Evolutionary conservation across 495 filamentous ascomycete genomes (phyloP).

Genomic region (Penicillium paxilli): DNA sequence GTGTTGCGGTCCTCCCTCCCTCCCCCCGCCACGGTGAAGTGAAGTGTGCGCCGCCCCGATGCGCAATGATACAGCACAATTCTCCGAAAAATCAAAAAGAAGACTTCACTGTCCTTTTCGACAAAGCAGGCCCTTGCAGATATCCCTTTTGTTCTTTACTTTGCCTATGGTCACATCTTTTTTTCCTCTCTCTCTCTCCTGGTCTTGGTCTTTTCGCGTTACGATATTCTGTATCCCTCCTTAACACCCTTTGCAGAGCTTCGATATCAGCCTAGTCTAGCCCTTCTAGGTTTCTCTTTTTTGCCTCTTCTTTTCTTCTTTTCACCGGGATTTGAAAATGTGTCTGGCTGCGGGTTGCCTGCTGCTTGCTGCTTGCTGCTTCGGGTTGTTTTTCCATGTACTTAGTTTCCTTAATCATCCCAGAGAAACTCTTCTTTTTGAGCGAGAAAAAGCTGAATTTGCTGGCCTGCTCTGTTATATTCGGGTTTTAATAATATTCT

Average conservation of each 20-base stretch:
- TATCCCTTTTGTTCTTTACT: no score
- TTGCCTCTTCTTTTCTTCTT: constrained; percentile 28
- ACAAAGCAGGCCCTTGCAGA: constrained; percentile 45
- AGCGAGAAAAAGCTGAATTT: not conserved
- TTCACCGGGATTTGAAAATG: constrained; percentile 31
- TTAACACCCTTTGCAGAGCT: no score
- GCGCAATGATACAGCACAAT: constrained; percentile 14
- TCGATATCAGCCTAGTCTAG: no score
- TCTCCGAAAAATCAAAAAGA: no score
- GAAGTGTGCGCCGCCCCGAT: constrained; percentile 18
- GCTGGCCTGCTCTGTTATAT: no score
- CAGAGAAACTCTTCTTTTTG: constrained; percentile 26
- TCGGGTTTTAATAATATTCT: no score
- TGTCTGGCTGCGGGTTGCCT: no score
- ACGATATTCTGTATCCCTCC: constrained; percentile 28
- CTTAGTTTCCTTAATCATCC: constrained; percentile 44
- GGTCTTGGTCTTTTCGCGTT: constrained; percentile 31
- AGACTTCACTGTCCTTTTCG: constrained; percentile 33
- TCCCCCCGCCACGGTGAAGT: not conserved
- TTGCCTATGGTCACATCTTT: no score
- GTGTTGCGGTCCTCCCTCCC: constrained; percentile 4
- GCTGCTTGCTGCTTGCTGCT: no score
- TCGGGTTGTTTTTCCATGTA: constrained; percentile 39
- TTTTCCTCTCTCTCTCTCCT: constrained; percentile 24
- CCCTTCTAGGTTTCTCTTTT: constrained; percentile 14